Evolutionary conservation across 805 yeast species (phyloP).

Genomic region (Yamadazyma laniorum): DNA sequence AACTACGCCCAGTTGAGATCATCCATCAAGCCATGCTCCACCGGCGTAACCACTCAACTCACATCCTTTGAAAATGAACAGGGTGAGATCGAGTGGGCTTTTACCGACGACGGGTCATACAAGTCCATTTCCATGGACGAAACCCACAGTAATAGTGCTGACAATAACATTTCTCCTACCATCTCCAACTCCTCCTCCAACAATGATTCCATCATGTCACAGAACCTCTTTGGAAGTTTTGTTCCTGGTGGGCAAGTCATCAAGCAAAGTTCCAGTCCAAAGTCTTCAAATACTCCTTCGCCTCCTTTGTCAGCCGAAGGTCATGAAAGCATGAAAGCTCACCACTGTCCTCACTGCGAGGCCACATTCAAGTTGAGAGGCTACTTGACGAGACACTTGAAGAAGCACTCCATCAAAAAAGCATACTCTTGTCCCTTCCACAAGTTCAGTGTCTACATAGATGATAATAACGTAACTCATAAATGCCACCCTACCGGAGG

Average conservation of each 20-base stretch:
- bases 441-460: conserved; percentile 33
- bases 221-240: not conserved
- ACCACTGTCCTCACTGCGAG: conserved; percentile 49
- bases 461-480: conserved; percentile 39
- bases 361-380: conserved; percentile 51
- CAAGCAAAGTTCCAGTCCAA: conserved; percentile 24
- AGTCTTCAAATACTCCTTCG: conserved; percentile 27
- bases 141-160: not conserved
- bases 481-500: conserved; percentile 59
- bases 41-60: conserved; percentile 46
- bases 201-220: conserved; percentile 12
- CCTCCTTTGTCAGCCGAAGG: conserved; percentile 10
- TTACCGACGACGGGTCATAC: conserved; percentile 39
- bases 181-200: conserved; percentile 32
- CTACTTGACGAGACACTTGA: conserved; percentile 54
- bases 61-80: conserved; percentile 50
- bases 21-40: conserved; percentile 44
- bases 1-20: not conserved
- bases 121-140: conserved; percentile 14
- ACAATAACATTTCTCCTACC: conserved; percentile 31
- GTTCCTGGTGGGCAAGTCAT: not conserved
- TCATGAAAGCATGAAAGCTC: conserved; percentile 19
- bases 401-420: conserved; percentile 48
- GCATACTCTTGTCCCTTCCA: conserved; percentile 59
- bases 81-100: conserved; percentile 59